Base-by-base conservation (phyloP, 768 basidiomycete genomes). In the Gloeopeniophorella convolvens region DNA sequence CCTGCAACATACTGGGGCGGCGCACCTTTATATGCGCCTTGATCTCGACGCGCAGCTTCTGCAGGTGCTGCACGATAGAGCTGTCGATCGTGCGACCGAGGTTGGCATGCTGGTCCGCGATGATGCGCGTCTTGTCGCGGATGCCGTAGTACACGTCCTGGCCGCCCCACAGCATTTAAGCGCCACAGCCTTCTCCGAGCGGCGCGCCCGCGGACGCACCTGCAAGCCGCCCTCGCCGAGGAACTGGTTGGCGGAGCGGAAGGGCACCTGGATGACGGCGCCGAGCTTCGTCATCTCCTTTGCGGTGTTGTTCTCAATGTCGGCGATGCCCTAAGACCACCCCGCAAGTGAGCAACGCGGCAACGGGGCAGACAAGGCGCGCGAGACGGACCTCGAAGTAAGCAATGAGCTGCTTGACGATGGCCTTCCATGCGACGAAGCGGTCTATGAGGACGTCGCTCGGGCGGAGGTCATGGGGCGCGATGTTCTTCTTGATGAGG, bases 371-470 rank as follows among this genome's bases (percentile, higher is more conserved):
- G n/a, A 21, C n/a, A n/a, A n/a, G n/a, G n/a, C n/a, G n/a, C n/a
- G n/a, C n/a, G 12, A 10, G 24, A 15, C 63, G 1, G 24, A 77
- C 79, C 71, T 86, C 85, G 53, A 94, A 94, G 68, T 94, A 96
- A 1, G 88, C 85, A 45, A 90, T 87, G 45, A 97, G 82, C 71
- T 96, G 93, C 70, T 94, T 95, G 42, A 95, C 90, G 60, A 97
- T 95, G 44, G 82, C 85, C 70, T 96, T 97, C 94, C 94, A 97
- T 0, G 89, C 87, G 7, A 85, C 77, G 63, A 92, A 92, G 24
- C 89, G 84, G 67, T 97, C 95, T 58, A 98, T 96, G 65, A 99
- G 87, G 62, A 99, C 80, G 67, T 99, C 95, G 9, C 89, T 90
- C 0, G 94, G 94, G 43, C 83, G 80, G 39, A 97, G 78, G 69